A percentile compares a stretch with the other conserved stretches of the same genome.
These are phyloP conservation scores for Verticillium zaregamsianum DNA, from an alignment of 2,329 filamentous ascomycete species.

Conservation along the genomic window DNA sequence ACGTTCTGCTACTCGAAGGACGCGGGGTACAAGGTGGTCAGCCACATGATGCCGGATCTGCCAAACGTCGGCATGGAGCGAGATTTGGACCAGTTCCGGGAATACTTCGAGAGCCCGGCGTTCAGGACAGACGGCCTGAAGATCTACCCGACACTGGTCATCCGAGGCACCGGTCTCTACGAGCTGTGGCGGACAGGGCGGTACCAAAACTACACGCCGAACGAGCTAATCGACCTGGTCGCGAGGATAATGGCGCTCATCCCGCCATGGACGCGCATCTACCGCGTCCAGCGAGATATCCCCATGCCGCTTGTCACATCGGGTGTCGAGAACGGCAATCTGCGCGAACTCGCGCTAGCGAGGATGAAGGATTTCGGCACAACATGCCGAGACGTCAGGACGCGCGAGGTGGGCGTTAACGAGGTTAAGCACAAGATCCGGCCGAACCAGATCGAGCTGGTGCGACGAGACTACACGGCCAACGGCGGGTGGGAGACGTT, in stretches of 20 bases:
- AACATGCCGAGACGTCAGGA: constrained; percentile 91
- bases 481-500: constrained; percentile 99
- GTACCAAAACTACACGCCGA: constrained; percentile 98
- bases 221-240: constrained; percentile 91
- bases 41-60: constrained; percentile 99
- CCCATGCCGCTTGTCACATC: constrained; percentile 99
- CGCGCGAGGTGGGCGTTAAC: constrained; percentile 95
- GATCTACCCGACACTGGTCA: constrained; percentile 96
- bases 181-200: constrained; percentile 95
- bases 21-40: constrained; percentile 97
- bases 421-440: constrained; percentile 99
- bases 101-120: constrained; percentile 95
- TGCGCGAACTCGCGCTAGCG: constrained; percentile 89
- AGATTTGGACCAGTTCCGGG: constrained; percentile 92
- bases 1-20: constrained; percentile 98
- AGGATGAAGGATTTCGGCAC: constrained; percentile 99
- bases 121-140: constrained; percentile 97
- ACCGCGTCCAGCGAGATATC: constrained; percentile 96
- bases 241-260: constrained; percentile 93
- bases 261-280: constrained; percentile 97
- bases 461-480: constrained; percentile 87
- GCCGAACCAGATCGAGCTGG: constrained; percentile 91
- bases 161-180: constrained; percentile 92
- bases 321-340: constrained; percentile 94
- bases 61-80: constrained; percentile 98